These are phyloP conservation scores for Coemansia sp. DNA, from an alignment of 192 early-diverging fungal genomes.

Conservation along the genomic window DNA sequence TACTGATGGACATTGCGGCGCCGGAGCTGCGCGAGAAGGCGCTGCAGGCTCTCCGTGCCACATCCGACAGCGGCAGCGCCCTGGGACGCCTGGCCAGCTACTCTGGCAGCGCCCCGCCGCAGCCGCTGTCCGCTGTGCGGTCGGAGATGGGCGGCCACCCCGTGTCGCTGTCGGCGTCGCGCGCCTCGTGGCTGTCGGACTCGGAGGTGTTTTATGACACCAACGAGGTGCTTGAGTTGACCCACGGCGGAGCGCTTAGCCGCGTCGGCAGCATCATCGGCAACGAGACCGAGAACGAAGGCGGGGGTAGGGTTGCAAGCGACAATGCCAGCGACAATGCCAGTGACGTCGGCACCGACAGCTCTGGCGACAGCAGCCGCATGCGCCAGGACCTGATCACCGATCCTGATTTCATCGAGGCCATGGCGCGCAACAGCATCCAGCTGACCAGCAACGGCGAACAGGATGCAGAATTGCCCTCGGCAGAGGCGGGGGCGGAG, in stretches of 20 bases:
- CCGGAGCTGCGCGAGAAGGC: constrained; percentile 2
- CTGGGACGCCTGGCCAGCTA: constrained; percentile 8
- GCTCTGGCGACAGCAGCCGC: constrained; percentile 11
- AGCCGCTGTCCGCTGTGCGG: constrained; percentile 1
- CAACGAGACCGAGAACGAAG: not conserved
- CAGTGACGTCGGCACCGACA: constrained; percentile 3
- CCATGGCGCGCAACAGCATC: constrained; percentile 33
- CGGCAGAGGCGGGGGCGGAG: not conserved
- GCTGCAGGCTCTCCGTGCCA: constrained; percentile 10
- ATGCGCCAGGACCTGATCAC: constrained; percentile 47
- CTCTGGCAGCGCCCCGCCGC: not conserved
- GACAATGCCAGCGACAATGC: constrained; percentile 16
- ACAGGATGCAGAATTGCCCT: not conserved
- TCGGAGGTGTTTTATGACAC: constrained; percentile 52
- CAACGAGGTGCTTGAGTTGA: constrained; percentile 46
- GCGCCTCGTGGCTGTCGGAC: constrained; percentile 34
- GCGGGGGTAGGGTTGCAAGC: too few species aligned
- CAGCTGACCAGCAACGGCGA: constrained; percentile 5
- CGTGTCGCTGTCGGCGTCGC: constrained; percentile 19
- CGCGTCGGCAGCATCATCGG: not conserved
- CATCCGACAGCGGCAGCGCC: constrained; percentile 16
- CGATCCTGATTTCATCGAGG: constrained; percentile 47
- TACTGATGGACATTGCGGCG: constrained; percentile 9
- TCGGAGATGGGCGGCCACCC: constrained; percentile 15
- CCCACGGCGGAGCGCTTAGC: not conserved